Percentiles rank a stretch among this genome's conserved stretches.
These are phyloP conservation scores for Cystobasidium pallidum DNA, from an alignment of 1,284 basidiomycete species.

Conservation along the genomic window DNA sequence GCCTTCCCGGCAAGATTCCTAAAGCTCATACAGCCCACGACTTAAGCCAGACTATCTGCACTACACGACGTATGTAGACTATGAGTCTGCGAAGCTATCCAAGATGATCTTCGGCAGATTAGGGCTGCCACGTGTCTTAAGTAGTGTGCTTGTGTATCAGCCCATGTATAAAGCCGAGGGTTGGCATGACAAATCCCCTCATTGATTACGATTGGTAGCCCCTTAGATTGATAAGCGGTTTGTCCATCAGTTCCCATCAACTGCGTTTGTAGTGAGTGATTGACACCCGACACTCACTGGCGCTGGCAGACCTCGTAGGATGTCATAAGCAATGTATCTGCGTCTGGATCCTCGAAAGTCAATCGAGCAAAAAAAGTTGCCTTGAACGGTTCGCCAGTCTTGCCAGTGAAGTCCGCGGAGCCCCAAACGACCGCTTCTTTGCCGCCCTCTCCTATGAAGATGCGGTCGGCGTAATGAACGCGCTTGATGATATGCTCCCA, in stretches of 20 bases:
- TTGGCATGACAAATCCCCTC: no score
- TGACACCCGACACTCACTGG: neutral
- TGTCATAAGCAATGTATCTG: slow-evolving; percentile 19
- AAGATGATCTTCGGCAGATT: no score
- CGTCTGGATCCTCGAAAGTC: slow-evolving; percentile 29
- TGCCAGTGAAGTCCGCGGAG: slow-evolving; percentile 19
- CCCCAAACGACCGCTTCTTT: slow-evolving; percentile 31
- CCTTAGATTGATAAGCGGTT: neutral
- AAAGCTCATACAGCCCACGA: no score
- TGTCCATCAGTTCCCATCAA: no score
- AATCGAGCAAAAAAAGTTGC: slow-evolving; percentile 20
- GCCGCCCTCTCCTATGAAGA: slow-evolving; percentile 19
- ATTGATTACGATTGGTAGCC: neutral
- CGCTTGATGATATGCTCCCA: slow-evolving; percentile 26
- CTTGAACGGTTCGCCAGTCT: slow-evolving; percentile 11
- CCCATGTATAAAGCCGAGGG: no score
- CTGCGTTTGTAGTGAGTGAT: no score
- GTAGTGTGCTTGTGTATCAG: no score
- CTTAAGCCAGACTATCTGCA: no score
- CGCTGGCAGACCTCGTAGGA: slow-evolving; percentile 24
- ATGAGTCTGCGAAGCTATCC: no score
- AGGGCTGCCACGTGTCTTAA: no score
- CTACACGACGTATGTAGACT: no score
- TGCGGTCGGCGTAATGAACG: slow-evolving; percentile 26
- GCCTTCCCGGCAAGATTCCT: no score